Evolutionary conservation across 139 green algal species (phyloP).

Genomic region (Edaphochlamys debaryana): DNA sequence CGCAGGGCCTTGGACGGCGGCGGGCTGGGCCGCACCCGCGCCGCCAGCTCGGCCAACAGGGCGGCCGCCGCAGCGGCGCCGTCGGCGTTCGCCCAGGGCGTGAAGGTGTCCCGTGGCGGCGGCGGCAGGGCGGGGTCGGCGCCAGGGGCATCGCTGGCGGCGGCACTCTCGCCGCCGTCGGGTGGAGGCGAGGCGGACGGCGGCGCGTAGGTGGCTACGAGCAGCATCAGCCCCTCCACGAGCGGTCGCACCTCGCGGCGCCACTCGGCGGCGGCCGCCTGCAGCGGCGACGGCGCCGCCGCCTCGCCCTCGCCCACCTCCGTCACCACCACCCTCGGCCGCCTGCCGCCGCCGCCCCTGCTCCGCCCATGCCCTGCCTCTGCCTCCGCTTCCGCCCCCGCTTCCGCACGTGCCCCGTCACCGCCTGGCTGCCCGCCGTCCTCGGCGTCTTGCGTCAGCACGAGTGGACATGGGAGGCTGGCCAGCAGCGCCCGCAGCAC

Average conservation of each 20-base stretch:
- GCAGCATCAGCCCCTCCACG: not conserved
- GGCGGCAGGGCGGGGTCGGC: constrained; percentile 12
- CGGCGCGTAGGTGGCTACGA: constrained; percentile 21
- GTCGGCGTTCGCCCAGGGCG: not conserved
- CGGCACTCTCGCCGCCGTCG: too few species aligned
- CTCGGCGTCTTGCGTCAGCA: constrained; percentile 22
- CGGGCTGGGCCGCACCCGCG: not conserved
- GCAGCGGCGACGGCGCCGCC: too few species aligned
- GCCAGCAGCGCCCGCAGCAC: not conserved
- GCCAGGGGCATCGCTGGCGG: too few species aligned
- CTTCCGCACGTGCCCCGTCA: too few species aligned
- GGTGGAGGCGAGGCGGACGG: too few species aligned
- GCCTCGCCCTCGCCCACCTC: too few species aligned
- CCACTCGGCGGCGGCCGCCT: not conserved
- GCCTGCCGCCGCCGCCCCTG: too few species aligned
- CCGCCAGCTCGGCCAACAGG: not conserved
- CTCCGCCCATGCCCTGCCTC: too few species aligned
- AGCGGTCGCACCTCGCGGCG: not conserved
- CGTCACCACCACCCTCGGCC: too few species aligned
- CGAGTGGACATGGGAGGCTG: not conserved
- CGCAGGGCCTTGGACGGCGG: not conserved
- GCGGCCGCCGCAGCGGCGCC: not conserved
- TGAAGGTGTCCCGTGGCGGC: not conserved
- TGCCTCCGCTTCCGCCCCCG: not conserved
- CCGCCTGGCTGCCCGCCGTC: not conserved